Base-by-base conservation (phyloP, 495 filamentous ascomycete genomes). In the Chaetomium fimeti region DNA sequence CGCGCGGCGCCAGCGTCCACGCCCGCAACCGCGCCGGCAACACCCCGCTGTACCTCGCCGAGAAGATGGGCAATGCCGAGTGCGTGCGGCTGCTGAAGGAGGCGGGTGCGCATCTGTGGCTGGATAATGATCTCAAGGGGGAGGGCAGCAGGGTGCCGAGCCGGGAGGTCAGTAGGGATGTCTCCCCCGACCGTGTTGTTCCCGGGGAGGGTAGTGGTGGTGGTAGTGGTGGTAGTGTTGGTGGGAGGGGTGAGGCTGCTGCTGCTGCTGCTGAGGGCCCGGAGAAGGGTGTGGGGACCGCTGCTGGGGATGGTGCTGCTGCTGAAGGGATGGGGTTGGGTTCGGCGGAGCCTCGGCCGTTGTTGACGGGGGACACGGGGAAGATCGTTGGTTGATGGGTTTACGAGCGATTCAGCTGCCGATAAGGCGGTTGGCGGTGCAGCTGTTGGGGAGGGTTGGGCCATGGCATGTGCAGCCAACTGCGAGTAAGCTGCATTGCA, bases 1-100 rank as follows among this genome's bases (percentile, higher is more conserved):
- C 76, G 24, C 82, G 89, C 28, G 93, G 93, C 3, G 93, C 90
- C 2, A 92, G 89, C 42, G 93, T 97, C 16, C 93, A 97, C 74
- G 76, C 91, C 24, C 85, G 93, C 48, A 97, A 97, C 74, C 81
- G 85, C 22, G 86, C 85, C 27, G 87, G 90, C 61, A 88, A 90
- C 69, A 96, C 92, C 53, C 91, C 93, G 42, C 79, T 96, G 55
- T 93, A 88, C 73, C 78, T 93, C 36, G 91, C 91, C 7, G 85
- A 87, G 66, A 83, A 79, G 68, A 73, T 75, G 59, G 77, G 79
- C 2, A 79, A 77, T 48, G 75, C 76, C 1, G 87, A 87, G 60
- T 84, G 89, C 69, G 88, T 89, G 6, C 66, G 75, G 45, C 73
- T 96, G 66, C 76, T 97, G 9, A 72, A 57, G 40, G 68, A 74